These are phyloP conservation scores for Aspergillus heteromorphus DNA, from an alignment of 495 filamentous ascomycete species.

Conservation along the genomic window DNA sequence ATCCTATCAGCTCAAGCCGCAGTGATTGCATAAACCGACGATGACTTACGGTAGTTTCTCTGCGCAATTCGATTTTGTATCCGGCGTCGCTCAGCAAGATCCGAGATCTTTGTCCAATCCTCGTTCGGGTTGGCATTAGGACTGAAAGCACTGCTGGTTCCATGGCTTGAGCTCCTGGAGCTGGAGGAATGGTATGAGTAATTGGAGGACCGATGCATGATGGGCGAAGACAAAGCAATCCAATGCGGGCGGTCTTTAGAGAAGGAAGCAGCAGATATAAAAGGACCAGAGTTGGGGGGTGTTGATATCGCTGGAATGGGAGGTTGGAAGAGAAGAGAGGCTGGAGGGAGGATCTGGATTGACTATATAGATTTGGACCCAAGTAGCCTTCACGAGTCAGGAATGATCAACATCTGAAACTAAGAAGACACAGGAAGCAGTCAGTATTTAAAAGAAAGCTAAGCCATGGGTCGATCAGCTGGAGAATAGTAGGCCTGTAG, in stretches of 20 bases:
- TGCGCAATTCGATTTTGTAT: conserved; percentile 98
- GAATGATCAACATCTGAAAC: conserved; percentile 10
- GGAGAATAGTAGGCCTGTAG: conserved; percentile 12
- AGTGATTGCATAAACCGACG: not conserved
- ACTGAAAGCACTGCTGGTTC: conserved; percentile 94
- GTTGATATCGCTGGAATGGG: not conserved
- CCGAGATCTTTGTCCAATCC: conserved; percentile 99
- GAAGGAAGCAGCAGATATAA: not conserved
- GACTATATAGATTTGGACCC: conserved; percentile 28
- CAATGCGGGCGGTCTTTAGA: not conserved
- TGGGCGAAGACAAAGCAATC: conserved; percentile 5
- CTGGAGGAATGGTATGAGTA: conserved; percentile 28
- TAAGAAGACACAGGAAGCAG: conserved; percentile 7
- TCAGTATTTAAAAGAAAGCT: conserved; percentile 17
- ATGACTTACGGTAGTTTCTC: conserved; percentile 89
- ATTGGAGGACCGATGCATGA: conserved; percentile 35
- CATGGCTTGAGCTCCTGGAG: conserved; percentile 61
- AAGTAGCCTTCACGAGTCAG: conserved; percentile 8
- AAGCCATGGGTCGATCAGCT: conserved; percentile 28
- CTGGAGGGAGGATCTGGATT: conserved; percentile 13
- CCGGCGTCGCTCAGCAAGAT: conserved; percentile 85
- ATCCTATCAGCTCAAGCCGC: not conserved
- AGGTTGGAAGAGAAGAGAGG: conserved; percentile 1
- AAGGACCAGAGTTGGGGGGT: not conserved
- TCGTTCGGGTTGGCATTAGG: conserved; percentile 94